Evolutionary conservation across 345 rosid genomes (phyloP).

Genomic region (Arabidopsis thaliana): TAIR10.1 NC_003076.8:16229001-16229500

Average conservation of each 20-base stretch:
- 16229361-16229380: slow-evolving; percentile 70
- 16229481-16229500: slow-evolving; percentile 71
- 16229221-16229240: background rate
- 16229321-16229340: slow-evolving; percentile 71
- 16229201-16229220: background rate
- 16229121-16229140: slow-evolving; percentile 24
- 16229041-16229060: background rate
- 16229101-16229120: background rate
- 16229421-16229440: slow-evolving; percentile 71
- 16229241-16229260: slow-evolving; percentile 6
- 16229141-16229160: slow-evolving; percentile 36
- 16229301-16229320: slow-evolving; percentile 57
- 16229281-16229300: slow-evolving; percentile 48
- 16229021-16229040: slow-evolving; percentile 1
- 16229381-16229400: slow-evolving; percentile 79
- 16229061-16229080: background rate
- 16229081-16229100: background rate
- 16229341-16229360: slow-evolving; percentile 76
- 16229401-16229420: slow-evolving; percentile 67
- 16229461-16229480: slow-evolving; percentile 62
- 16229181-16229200: slow-evolving; percentile 5
- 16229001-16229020: slow-evolving; percentile 39
- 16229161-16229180: background rate
- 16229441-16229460: slow-evolving; percentile 76
- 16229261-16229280: slow-evolving; percentile 43